Percentiles rank a stretch among this genome's conserved stretches.
These are phyloP conservation scores for Ceratobasidium sp. DNA, from an alignment of 1,284 basidiomycete genomes.

Conservation along the genomic window DNA sequence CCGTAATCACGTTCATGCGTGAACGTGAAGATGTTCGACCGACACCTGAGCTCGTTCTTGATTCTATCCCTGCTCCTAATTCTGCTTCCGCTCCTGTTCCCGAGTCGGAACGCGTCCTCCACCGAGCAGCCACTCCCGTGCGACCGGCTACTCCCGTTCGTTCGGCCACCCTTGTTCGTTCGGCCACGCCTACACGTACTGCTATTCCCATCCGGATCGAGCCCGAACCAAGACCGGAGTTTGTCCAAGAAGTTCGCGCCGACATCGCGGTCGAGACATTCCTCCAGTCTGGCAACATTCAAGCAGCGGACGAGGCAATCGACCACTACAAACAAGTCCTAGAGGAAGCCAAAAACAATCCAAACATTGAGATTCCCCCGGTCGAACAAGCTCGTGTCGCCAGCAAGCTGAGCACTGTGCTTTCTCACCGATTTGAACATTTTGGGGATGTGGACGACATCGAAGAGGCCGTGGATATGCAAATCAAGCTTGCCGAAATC, in stretches of 20 bases:
- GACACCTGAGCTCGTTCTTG: not conserved
- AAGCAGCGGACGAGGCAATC: slow-evolving; percentile 24
- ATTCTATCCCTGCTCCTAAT: too few species aligned
- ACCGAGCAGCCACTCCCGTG: too few species aligned
- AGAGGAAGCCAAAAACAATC: not conserved
- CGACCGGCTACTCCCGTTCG: too few species aligned
- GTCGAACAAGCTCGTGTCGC: not conserved
- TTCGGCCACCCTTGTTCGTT: too few species aligned
- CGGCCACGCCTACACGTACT: too few species aligned
- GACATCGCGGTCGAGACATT: not conserved
- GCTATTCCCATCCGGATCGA: too few species aligned
- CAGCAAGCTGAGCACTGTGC: slow-evolving; percentile 9
- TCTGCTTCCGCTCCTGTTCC: too few species aligned
- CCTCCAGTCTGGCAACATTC: slow-evolving; percentile 6
- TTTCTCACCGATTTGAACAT: slow-evolving; percentile 25
- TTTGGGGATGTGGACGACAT: slow-evolving; percentile 40
- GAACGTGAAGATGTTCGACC: too few species aligned
- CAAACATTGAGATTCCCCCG: not conserved
- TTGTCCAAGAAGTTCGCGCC: not conserved
- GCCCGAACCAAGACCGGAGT: not conserved
- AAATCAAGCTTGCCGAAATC: slow-evolving; percentile 7
- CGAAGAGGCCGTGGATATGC: slow-evolving; percentile 25
- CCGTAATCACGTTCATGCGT: too few species aligned
- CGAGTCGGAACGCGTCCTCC: too few species aligned
- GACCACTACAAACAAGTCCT: slow-evolving; percentile 5